Evolutionary conservation across 2,329 filamentous ascomycete genomes (phyloP), one percentile per base, ranked within the genome.

Genomic region (Fusarium annulatum): DNA sequence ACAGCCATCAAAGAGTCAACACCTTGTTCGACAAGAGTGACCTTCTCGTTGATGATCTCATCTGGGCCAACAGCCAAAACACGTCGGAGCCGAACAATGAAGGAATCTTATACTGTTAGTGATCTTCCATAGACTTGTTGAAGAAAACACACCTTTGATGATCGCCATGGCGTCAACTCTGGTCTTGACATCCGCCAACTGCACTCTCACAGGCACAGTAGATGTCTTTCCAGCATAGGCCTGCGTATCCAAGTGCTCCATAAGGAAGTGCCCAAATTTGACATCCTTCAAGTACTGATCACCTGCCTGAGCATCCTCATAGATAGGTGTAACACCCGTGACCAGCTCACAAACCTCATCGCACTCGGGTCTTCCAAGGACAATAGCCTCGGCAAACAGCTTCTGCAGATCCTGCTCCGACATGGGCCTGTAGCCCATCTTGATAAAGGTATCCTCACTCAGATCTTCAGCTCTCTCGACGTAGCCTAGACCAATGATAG

Each of bases 91-190:
- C 39, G 28, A 0, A 41, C 3, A 9, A 57, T 43, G n/a, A 57
- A 57, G 1, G 39, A 6, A 33, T 57, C 53, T 43, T 19, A 0
- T 0, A 23, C 0, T 0, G n/a, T 51, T 1, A 51, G 48, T 10
- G 14, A 43, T 19, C 7, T 1, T 43, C 12, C 16, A 1, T 15
- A 0, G 5, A 51, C 10, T 23, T 5, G 2, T 9, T 4, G 4
- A 9, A 10, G 5, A 9, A 18, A 23, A 23, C 10, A 14, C 15
- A 26, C 48, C 48, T 19, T 52, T 52, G n/a, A 52, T 52, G 11
- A 52, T 52, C 19, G 48, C n/a, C 0, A 52, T n/a, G 0, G 48
- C 48, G 0, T 52, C 48, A 7, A 3, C 5, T 15, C 0, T 28
- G 19, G 7, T 56, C 38, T 42, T 41, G 9, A 57, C 53, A 57